phyloP scores from a whole-genome alignment of 2,329 filamentous ascomycete species.

The Cladophialophora chaetospira region DNA sequence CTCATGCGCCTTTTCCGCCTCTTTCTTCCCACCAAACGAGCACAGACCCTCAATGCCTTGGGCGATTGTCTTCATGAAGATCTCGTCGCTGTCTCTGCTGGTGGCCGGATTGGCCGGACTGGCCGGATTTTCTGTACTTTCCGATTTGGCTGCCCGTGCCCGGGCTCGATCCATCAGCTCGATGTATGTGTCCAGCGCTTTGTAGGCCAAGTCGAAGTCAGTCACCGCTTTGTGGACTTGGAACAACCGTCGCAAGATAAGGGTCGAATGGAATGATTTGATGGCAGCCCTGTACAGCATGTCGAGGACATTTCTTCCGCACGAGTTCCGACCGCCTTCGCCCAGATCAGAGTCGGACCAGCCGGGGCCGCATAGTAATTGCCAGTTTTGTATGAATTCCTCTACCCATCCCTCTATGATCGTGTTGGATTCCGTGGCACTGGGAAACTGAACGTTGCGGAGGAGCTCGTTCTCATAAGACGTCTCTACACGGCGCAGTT shows the following conservation, averaged over 20 bases:
- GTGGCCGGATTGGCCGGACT: too few species aligned
- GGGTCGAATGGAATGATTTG: slow-evolving; percentile 92
- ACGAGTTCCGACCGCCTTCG: slow-evolving; percentile 72
- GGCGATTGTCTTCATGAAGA: slow-evolving; percentile 74
- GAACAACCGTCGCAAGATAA: slow-evolving; percentile 83
- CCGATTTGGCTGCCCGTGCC: slow-evolving; percentile 73
- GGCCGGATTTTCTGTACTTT: not conserved
- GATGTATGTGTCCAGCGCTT: slow-evolving; percentile 88
- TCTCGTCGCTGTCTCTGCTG: slow-evolving; percentile 77
- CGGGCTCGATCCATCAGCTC: slow-evolving; percentile 85
- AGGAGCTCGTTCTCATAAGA: slow-evolving; percentile 79
- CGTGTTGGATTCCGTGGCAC: slow-evolving; percentile 73
- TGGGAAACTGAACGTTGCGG: slow-evolving; percentile 78
- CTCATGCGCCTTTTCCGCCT: slow-evolving; percentile 75
- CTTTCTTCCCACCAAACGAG: slow-evolving; percentile 72
- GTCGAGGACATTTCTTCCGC: slow-evolving; percentile 76
- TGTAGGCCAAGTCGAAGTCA: slow-evolving; percentile 89
- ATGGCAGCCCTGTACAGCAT: slow-evolving; percentile 87
- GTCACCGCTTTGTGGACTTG: slow-evolving; percentile 82
- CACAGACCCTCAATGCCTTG: slow-evolving; percentile 80
- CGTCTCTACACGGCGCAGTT: slow-evolving; percentile 76
- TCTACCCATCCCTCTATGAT: slow-evolving; percentile 83
- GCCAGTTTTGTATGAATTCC: slow-evolving; percentile 82
- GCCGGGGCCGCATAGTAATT: slow-evolving; percentile 72
- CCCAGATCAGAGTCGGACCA: slow-evolving; percentile 83